A percentile compares a stretch with the other conserved stretches of the same genome.
Evolutionary conservation across 2,329 filamentous ascomycete genomes (phyloP).

Genomic region (Stagonosporopsis chrysanthemi): DNA sequence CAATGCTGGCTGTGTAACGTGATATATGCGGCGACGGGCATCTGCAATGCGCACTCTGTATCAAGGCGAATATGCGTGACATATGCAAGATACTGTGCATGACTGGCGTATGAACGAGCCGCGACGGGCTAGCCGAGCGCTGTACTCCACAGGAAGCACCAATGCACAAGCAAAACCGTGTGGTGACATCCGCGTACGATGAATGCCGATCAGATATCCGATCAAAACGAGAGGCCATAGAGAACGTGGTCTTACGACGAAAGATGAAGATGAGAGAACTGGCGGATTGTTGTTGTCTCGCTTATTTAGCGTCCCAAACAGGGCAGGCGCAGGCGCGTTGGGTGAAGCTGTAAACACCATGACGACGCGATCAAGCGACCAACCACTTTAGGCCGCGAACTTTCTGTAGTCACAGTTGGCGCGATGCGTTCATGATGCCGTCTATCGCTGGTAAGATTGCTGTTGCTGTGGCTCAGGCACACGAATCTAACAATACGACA

Average conservation of each 20-base stretch:
- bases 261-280: constrained; percentile 7
- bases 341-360: constrained; percentile 36
- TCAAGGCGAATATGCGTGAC: constrained; percentile 47
- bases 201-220: constrained; percentile 16
- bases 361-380: constrained; percentile 31
- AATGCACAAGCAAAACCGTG: constrained; percentile 7
- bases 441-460: constrained; percentile 38
- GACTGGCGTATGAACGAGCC: constrained; percentile 34
- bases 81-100: constrained; percentile 48
- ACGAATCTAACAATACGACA: constrained; percentile 36
- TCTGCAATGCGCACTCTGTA: constrained; percentile 44
- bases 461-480: constrained; percentile 9
- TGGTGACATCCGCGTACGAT: constrained; percentile 17
- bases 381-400: constrained; percentile 10
- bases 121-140: constrained; percentile 27
- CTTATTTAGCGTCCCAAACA: constrained; percentile 33
- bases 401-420: constrained; percentile 32
- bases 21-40: constrained; percentile 31
- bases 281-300: constrained; percentile 19
- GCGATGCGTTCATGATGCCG: constrained; percentile 39
- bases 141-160: constrained; percentile 20
- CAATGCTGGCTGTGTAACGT: constrained; percentile 45
- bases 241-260: constrained; percentile 26
- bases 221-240: constrained; percentile 17
- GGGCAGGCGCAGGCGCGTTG: constrained; percentile 30